Conservation (phyloP, 148 eudicot species). For the Cornus kousa region DNA sequence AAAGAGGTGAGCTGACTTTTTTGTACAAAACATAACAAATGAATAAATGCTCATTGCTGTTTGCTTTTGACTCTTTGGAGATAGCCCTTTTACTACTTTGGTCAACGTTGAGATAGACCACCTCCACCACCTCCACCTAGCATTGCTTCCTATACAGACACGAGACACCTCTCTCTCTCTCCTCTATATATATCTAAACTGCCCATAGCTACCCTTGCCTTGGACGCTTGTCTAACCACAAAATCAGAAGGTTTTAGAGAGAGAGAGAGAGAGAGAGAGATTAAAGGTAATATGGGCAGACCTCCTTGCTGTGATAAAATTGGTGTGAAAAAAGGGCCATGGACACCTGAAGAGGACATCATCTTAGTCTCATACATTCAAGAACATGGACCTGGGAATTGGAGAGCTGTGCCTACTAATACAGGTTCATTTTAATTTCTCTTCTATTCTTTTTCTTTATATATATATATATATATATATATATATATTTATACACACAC, state of each 20-base stretch:
- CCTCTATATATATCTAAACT: neutral
- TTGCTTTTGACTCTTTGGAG: conserved; percentile 29
- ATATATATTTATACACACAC: no score
- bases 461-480: no score
- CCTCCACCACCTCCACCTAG: conserved; percentile 8
- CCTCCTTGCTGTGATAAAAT: conserved; percentile 84
- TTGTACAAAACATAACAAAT: neutral
- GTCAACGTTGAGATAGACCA: conserved; percentile 19
- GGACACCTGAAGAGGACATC: conserved; percentile 96
- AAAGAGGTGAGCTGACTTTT: conserved; percentile 19
- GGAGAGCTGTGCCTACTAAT: conserved; percentile 88
- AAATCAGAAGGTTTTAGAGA: neutral
- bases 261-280: conserved; percentile 5
- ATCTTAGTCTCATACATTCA: conserved; percentile 82
- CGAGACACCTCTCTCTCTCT: neutral
- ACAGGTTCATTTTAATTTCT: conserved; percentile 42
- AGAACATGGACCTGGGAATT: conserved; percentile 87
- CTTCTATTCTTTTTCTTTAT: no score
- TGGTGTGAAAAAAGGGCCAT: conserved; percentile 91
- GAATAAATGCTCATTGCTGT: conserved; percentile 24
- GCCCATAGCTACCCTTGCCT: conserved; percentile 3
- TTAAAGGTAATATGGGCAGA: conserved; percentile 49
- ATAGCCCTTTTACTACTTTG: conserved; percentile 15
- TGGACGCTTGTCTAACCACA: conserved; percentile 19
- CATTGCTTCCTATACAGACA: neutral